Evolutionary conservation across 345 rosid species (phyloP).

Genomic region (Salix exigua): DNA sequence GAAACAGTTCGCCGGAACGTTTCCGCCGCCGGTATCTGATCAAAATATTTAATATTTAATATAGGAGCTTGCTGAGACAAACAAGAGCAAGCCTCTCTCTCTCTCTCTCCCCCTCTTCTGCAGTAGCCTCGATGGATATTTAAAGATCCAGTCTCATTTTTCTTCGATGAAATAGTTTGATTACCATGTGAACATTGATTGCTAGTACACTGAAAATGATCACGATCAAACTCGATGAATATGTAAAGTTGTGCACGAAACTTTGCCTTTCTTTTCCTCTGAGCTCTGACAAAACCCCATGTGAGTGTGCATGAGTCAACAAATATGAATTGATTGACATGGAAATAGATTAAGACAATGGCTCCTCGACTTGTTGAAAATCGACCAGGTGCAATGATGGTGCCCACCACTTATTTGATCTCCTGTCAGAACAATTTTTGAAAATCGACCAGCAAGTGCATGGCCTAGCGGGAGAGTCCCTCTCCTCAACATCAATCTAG

Average conservation of each 20-base stretch:
- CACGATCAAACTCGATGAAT: not conserved
- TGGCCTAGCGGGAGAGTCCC: too few species aligned
- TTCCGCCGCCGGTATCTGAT: too few species aligned
- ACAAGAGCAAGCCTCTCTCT: not conserved
- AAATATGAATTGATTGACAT: not conserved
- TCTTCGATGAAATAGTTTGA: not conserved
- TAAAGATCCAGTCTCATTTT: not conserved
- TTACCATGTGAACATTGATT: not conserved
- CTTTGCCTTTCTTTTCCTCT: not conserved
- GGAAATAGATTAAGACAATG: not conserved
- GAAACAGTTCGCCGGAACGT: too few species aligned
- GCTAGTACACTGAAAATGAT: not conserved
- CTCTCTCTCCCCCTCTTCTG: not conserved
- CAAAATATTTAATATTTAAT: too few species aligned
- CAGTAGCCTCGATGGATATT: not conserved
- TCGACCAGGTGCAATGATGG: not conserved
- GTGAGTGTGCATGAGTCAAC: not conserved
- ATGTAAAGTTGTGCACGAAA: not conserved
- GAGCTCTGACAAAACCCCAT: not conserved
- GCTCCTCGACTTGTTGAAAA: not conserved
- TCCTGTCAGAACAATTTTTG: too few species aligned
- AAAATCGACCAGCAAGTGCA: too few species aligned
- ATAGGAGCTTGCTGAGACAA: not conserved
- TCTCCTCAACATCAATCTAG: too few species aligned
- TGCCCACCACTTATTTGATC: not conserved